These are phyloP conservation scores for Medicago ruthenica DNA, from an alignment of 306 rosid genomes.

Conservation along the genomic window DNA sequence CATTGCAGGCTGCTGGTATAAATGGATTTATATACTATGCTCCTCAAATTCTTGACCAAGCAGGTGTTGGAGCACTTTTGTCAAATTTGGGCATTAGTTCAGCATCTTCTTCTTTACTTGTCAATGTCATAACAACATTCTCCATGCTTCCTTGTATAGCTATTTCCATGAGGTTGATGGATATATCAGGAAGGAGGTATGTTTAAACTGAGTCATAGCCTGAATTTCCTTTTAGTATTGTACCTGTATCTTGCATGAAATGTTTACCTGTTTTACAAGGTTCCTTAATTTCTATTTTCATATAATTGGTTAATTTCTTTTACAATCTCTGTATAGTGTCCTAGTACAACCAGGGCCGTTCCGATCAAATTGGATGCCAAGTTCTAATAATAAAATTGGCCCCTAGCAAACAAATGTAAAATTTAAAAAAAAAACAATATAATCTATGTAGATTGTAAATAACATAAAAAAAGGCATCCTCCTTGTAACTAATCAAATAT, in stretches of 20 bases:
- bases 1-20: conserved; percentile 70
- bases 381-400: too few species aligned
- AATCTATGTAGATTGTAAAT: too few species aligned
- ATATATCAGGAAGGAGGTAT: conserved; percentile 74
- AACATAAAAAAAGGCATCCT: too few species aligned
- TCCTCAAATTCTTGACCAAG: conserved; percentile 68
- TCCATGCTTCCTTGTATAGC: conserved; percentile 78
- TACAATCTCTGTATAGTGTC: too few species aligned
- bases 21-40: conserved; percentile 71
- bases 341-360: too few species aligned
- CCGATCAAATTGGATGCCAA: too few species aligned
- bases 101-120: conserved; percentile 56
- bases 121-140: conserved; percentile 58
- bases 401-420: too few species aligned
- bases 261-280: too few species aligned
- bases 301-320: too few species aligned
- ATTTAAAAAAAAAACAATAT: too few species aligned
- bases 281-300: too few species aligned
- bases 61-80: conserved; percentile 64
- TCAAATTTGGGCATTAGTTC: conserved; percentile 54
- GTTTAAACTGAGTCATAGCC: not conserved
- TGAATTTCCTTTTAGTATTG: conserved; percentile 1
- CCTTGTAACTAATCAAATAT: too few species aligned
- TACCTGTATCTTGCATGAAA: not conserved
- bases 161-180: conserved; percentile 72